Conservation (phyloP, 129 eudicot genomes). For the carrot (Daucus carota) region DNA sequence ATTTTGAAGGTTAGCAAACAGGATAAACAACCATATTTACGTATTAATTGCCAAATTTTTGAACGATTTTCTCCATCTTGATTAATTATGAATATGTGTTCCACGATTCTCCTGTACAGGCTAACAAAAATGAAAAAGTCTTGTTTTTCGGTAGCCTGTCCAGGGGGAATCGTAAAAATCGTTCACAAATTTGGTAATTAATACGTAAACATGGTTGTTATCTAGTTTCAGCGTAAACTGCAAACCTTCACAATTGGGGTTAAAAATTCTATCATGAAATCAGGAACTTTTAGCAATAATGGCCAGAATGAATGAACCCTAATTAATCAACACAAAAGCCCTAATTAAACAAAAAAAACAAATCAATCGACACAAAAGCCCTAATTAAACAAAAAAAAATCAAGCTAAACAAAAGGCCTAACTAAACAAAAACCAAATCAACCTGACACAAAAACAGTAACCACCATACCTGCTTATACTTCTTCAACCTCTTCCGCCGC, state of each 20-base stretch:
- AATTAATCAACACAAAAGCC: not conserved
- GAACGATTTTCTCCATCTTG: too few species aligned
- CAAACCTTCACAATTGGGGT: conserved; percentile 88
- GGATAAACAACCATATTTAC: too few species aligned
- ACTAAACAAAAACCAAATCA: not conserved
- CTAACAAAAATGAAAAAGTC: too few species aligned
- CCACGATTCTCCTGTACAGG: too few species aligned
- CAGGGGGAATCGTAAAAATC: not conserved
- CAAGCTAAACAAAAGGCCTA: not conserved
- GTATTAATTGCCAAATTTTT: too few species aligned
- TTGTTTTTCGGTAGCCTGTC: conserved; percentile 50
- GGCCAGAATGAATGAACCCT: conserved; percentile 81
- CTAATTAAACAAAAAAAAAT: not conserved
- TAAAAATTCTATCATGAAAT: conserved; percentile 74
- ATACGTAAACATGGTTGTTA: not conserved
- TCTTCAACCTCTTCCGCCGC: conserved; percentile 75
- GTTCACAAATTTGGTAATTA: not conserved
- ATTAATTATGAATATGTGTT: too few species aligned
- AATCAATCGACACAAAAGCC: not conserved
- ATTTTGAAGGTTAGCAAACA: too few species aligned
- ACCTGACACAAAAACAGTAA: not conserved
- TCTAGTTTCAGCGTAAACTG: not conserved
- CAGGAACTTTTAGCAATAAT: conserved; percentile 73
- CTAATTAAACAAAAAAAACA: not conserved
- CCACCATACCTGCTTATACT: conserved; percentile 91